Evolutionary conservation across 108 stramenopile species (phyloP), one percentile per base, ranked within the genome.

Genomic region (Craspedostauros australis): DNA sequence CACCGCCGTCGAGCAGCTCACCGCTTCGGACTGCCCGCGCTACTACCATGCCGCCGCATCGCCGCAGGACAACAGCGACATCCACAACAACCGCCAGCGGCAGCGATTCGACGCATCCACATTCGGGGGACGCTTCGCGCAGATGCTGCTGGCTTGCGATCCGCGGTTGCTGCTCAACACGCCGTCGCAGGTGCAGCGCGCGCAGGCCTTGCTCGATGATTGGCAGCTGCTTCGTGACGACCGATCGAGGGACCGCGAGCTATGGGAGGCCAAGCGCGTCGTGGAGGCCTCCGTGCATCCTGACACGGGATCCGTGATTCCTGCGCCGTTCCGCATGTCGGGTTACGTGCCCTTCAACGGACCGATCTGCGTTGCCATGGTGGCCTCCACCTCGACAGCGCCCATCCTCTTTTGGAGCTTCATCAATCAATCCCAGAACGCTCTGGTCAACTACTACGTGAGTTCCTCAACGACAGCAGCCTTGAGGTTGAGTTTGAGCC

Each of bases 361-460:
- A 7, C 86, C 86, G 9, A 75, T 87, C 31, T 78, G 79, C 44
- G 76, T 87, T 1, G 70, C 77, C 56, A 83, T 83, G 86, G 68
- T 87, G 15, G 77, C 77, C 1, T 59, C 68, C 8, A 58, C 59
- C 5, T 67, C 73, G 15, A 86, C 84, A 0, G 47, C 57, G 2
- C 60, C 79, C 7, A 39, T 90, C 11, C 47, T 91, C 9, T 88
- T 86, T 62, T 88, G 89, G 84, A 86, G 85, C 39, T 91, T 82
- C 76, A 44, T 76, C 15, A 95, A 95, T 57, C 94, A 95, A 48
- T 75, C 65, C 34, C 91, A 88, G 44, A 95, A 95, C 70, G 94
- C 94, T 26, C 41, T 88, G 31, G 85, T 95, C 32, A 94, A 80
- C 26, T 91, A 88, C 63, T 76, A 79, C 39, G 65, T 66, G 42